Evolutionary conservation across 2,329 filamentous ascomycete species (phyloP).

Genomic region (Arachnomyces sp.): DNA sequence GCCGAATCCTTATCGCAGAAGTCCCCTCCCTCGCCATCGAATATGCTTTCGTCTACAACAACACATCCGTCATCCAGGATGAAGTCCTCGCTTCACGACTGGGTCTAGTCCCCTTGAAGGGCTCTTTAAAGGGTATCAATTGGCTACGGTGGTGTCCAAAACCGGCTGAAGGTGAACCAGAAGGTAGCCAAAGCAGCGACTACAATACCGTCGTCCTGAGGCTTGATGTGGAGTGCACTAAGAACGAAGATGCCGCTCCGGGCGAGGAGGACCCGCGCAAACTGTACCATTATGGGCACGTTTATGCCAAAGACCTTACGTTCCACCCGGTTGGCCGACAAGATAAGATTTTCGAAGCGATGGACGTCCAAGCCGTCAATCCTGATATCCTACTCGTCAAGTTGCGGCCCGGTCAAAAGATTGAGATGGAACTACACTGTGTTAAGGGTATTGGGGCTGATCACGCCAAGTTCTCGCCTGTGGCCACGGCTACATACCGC

Average conservation of each 20-base stretch:
- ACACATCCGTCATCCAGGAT: conserved; percentile 96
- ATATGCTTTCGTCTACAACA: conserved; percentile 86
- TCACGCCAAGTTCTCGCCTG: conserved; percentile 94
- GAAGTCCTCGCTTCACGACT: conserved; percentile 88
- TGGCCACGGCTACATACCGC: conserved; percentile 88
- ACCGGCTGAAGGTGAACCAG: conserved; percentile 55
- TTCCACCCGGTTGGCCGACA: conserved; percentile 73
- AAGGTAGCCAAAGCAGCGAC: conserved; percentile 52
- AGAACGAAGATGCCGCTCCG: conserved; percentile 62
- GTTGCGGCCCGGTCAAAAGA: conserved; percentile 79
- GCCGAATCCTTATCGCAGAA: conserved; percentile 89
- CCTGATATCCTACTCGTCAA: conserved; percentile 93
- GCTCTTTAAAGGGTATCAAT: conserved; percentile 65
- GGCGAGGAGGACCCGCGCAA: conserved; percentile 73
- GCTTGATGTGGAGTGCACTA: conserved; percentile 70
- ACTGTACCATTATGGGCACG: conserved; percentile 76
- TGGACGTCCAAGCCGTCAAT: conserved; percentile 68
- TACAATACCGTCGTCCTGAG: conserved; percentile 79
- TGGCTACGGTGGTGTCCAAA: conserved; percentile 78
- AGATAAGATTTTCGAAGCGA: conserved; percentile 51
- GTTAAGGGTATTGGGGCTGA: conserved; percentile 90
- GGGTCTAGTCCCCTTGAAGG: conserved; percentile 82
- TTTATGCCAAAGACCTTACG: conserved; percentile 68
- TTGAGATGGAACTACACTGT: conserved; percentile 83
- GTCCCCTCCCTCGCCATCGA: conserved; percentile 92